Evolutionary conservation across 2,329 filamentous ascomycete genomes (phyloP).

Genomic region (Colletotrichum abscissum): DNA sequence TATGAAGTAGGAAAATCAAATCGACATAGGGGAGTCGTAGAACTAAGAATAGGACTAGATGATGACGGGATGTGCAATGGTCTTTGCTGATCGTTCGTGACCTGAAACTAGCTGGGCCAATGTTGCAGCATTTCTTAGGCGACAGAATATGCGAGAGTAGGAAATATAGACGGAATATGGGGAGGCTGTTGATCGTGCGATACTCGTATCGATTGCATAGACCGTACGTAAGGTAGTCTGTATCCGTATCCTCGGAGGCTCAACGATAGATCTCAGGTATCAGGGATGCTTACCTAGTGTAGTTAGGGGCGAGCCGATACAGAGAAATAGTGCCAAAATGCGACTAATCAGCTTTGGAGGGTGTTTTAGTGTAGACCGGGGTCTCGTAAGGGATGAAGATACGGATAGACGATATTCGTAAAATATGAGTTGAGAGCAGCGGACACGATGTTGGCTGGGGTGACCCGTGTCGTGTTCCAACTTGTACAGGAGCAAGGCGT

Average conservation of each 20-base stretch:
- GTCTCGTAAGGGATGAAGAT: background rate
- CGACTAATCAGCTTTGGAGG: background rate
- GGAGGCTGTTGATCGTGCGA: background rate
- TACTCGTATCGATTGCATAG: conserved; percentile 6
- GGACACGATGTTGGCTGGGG: background rate
- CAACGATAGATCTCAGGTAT: conserved; percentile 1
- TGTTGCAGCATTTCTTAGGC: conserved; percentile 3
- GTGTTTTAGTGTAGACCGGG: background rate
- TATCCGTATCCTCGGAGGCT: background rate
- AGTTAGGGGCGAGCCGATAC: background rate
- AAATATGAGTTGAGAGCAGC: background rate
- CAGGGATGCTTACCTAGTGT: background rate
- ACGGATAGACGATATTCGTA: background rate
- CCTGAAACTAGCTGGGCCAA: conserved; percentile 26
- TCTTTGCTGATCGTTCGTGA: conserved; percentile 5
- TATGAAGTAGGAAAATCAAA: background rate
- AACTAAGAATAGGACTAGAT: conserved; percentile 10
- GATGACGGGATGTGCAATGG: background rate
- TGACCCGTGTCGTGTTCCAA: conserved; percentile 15
- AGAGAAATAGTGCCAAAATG: background rate
- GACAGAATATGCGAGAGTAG: background rate
- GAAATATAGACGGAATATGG: background rate
- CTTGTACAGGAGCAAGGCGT: background rate
- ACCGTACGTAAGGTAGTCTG: no score
- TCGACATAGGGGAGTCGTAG: background rate